Evolutionary conservation across 805 yeast species (phyloP).

Genomic region (Wickerhamiella azyma): DNA sequence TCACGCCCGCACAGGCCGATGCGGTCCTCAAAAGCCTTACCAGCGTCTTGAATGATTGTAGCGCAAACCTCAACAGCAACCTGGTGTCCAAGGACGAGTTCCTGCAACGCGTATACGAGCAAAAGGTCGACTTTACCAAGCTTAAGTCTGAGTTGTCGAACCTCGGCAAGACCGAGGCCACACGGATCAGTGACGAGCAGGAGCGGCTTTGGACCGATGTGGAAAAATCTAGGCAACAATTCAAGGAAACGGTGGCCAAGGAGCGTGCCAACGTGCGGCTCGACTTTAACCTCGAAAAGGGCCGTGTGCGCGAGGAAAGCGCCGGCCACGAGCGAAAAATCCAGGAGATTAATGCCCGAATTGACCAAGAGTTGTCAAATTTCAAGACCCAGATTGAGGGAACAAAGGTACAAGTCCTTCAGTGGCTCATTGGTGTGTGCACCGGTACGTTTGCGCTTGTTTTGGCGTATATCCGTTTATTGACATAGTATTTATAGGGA

Average conservation of each 20-base stretch:
- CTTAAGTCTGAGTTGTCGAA: slow-evolving; percentile 82
- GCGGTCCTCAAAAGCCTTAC: slow-evolving; percentile 63
- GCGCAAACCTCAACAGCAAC: slow-evolving; percentile 56
- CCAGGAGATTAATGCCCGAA: slow-evolving; percentile 86
- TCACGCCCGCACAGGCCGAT: slow-evolving; percentile 62
- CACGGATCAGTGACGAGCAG: slow-evolving; percentile 69
- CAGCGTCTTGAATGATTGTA: slow-evolving; percentile 67
- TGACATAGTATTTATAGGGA: slow-evolving; percentile 23
- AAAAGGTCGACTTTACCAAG: slow-evolving; percentile 91
- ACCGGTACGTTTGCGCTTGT: slow-evolving; percentile 96
- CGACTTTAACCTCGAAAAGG: slow-evolving; percentile 86
- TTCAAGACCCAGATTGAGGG: slow-evolving; percentile 91
- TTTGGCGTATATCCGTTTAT: slow-evolving; percentile 75
- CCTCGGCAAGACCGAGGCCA: slow-evolving; percentile 75
- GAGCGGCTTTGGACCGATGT: slow-evolving; percentile 72
- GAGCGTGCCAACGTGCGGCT: slow-evolving; percentile 80
- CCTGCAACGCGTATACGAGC: slow-evolving; percentile 79
- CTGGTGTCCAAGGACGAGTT: slow-evolving; percentile 77
- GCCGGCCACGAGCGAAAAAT: slow-evolving; percentile 86
- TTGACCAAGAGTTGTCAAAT: slow-evolving; percentile 89
- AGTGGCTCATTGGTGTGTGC: slow-evolving; percentile 96
- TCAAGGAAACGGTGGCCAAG: slow-evolving; percentile 84
- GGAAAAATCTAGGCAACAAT: slow-evolving; percentile 69
- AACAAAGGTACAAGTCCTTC: slow-evolving; percentile 92
- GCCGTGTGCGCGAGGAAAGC: slow-evolving; percentile 86